Conservation (phyloP, 2,329 filamentous ascomycete species). For the Aureobasidium sp. region DNA sequence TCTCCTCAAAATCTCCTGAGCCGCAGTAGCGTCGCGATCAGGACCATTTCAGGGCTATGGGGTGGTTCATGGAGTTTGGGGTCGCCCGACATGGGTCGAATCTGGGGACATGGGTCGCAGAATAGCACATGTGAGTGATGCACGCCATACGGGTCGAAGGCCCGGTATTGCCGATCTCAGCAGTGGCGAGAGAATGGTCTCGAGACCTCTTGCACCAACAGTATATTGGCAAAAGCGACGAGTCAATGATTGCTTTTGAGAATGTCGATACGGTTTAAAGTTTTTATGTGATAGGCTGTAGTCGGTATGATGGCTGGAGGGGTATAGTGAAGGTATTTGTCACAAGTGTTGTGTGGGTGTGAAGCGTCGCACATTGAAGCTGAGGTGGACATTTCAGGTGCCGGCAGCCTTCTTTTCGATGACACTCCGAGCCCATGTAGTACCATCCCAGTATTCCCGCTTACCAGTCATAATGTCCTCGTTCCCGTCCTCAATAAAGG, state of each 20-base stretch:
- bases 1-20: not conserved
- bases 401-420: slow-evolving; percentile 1
- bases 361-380: not conserved
- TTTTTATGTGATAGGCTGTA: not conserved
- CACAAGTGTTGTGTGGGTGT: not conserved
- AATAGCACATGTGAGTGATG: not conserved
- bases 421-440: slow-evolving; percentile 1
- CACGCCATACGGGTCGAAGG: not conserved
- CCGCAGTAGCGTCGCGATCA: slow-evolving; percentile 3
- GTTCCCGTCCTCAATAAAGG: slow-evolving; percentile 55
- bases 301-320: not conserved
- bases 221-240: not conserved
- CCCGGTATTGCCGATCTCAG: not conserved
- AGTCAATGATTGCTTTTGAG: not conserved
- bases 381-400: not conserved
- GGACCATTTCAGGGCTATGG: not conserved
- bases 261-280: not conserved
- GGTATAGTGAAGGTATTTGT: not conserved
- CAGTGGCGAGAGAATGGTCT: not conserved
- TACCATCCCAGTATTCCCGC: slow-evolving; percentile 12
- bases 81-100: not conserved
- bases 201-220: not conserved
- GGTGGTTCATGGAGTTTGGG: not conserved
- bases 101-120: not conserved
- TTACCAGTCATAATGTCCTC: slow-evolving; percentile 14